Conservation (phyloP, 1,284 basidiomycete species). For the Ganoderma boninense region DNA sequence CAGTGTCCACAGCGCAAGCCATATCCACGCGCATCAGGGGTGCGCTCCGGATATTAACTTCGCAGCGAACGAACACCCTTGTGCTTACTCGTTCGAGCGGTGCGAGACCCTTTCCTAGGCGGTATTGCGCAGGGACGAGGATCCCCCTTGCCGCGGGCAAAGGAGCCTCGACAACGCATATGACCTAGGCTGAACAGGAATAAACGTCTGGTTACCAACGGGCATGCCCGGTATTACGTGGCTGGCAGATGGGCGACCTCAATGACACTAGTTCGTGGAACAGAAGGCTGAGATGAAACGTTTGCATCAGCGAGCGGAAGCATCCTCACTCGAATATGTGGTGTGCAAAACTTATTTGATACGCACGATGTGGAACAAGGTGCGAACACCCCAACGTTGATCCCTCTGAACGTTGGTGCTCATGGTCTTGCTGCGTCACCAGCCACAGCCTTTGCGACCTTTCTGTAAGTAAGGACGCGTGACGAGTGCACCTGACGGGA, state of each 20-base stretch:
- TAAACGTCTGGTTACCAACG: conserved; percentile 2
- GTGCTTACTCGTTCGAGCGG: conserved; percentile 20
- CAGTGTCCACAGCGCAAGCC: conserved; percentile 7
- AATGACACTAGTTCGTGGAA: conserved; percentile 2
- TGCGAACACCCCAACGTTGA: not conserved
- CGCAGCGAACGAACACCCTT: conserved; percentile 6
- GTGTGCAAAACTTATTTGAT: not conserved
- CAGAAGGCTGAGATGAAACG: conserved; percentile 1
- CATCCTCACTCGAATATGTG: conserved; percentile 3
- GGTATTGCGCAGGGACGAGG: conserved; percentile 12
- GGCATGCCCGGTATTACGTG: conserved; percentile 17
- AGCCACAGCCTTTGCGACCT: not conserved
- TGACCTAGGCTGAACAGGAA: conserved; percentile 3
- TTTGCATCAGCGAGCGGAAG: not conserved
- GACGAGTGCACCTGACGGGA: not conserved
- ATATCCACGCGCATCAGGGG: conserved; percentile 30
- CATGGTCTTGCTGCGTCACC: not conserved
- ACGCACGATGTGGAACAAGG: not conserved
- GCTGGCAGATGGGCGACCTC: conserved; percentile 1
- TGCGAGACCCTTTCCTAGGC: not conserved
- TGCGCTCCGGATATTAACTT: conserved; percentile 24
- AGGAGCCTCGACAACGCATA: not conserved
- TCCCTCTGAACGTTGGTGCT: not conserved
- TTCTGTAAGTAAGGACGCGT: not conserved
- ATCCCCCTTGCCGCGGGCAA: conserved; percentile 13